A percentile compares a stretch with the other conserved stretches of the same genome.
Evolutionary conservation across 1,284 basidiomycete species (phyloP).

Genomic region (Ustilago tritici): DNA sequence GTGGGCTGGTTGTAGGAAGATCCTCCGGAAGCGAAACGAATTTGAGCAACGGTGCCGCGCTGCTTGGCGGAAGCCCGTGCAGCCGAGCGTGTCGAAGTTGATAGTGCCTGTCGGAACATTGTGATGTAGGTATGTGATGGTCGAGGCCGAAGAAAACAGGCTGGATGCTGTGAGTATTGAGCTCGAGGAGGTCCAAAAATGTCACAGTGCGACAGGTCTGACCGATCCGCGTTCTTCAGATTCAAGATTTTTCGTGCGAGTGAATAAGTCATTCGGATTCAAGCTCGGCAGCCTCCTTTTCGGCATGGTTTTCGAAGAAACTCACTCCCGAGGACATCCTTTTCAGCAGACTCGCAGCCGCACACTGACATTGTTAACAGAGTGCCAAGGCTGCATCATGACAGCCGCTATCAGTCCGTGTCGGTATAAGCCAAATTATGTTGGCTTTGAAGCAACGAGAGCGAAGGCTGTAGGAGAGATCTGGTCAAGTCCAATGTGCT

Average conservation of each 20-base stretch:
- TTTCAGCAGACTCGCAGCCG: neutral
- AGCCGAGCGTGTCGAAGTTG: constrained; percentile 34
- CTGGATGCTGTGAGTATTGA: constrained; percentile 9
- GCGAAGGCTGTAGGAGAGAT: neutral
- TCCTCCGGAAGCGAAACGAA: constrained; percentile 49
- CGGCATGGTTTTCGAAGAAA: neutral
- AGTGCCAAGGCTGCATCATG: neutral
- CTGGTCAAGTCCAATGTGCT: neutral
- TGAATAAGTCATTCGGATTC: neutral
- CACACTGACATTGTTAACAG: constrained; percentile 5
- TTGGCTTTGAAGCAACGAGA: neutral
- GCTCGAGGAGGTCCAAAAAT: constrained; percentile 12
- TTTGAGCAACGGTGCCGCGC: constrained; percentile 34
- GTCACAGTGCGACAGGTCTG: constrained; percentile 24
- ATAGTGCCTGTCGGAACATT: constrained; percentile 46
- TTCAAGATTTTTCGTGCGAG: constrained; percentile 18
- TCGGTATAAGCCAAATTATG: neutral
- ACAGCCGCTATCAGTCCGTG: neutral
- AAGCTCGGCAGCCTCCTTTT: neutral
- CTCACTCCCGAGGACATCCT: neutral
- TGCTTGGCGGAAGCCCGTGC: constrained; percentile 26
- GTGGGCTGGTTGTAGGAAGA: constrained; percentile 66
- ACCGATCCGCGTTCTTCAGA: constrained; percentile 25
- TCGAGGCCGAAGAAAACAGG: neutral
- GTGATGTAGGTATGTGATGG: constrained; percentile 13